phyloP scores from a whole-genome alignment of 306 rosid species.

The Malus sieversii region DNA sequence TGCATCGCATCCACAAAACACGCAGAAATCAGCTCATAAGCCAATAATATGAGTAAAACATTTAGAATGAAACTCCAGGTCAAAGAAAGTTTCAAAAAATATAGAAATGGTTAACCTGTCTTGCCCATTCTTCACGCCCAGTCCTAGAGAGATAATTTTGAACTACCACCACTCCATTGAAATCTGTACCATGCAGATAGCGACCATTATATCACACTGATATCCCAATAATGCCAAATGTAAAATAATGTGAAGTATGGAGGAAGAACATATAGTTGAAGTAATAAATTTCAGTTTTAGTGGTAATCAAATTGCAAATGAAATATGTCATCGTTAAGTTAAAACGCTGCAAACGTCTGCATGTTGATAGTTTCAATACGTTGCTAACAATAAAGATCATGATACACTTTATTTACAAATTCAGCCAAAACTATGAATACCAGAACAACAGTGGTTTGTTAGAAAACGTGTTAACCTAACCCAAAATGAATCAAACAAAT shows the following conservation, averaged over 20 bases:
- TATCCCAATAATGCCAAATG: not conserved
- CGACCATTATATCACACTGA: not conserved
- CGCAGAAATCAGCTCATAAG: not conserved
- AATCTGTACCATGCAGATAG: slow-evolving; percentile 56
- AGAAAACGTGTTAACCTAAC: not conserved
- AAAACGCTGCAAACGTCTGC: not conserved
- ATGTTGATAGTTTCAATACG: not conserved
- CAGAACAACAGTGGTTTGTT: not conserved
- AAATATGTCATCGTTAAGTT: not conserved
- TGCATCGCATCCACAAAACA: slow-evolving; percentile 11
- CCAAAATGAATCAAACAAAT: slow-evolving; percentile 7
- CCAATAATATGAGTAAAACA: not conserved
- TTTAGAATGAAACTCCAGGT: not conserved
- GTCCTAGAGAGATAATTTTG: slow-evolving; percentile 78
- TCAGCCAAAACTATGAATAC: not conserved
- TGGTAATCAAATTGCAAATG: not conserved
- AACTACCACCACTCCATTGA: slow-evolving; percentile 82
- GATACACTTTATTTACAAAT: not conserved
- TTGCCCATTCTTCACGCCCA: slow-evolving; percentile 81
- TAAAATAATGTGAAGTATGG: not conserved
- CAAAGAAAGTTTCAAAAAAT: not conserved
- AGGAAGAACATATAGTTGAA: not conserved
- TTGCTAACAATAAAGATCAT: not conserved
- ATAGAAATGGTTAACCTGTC: slow-evolving; percentile 42
- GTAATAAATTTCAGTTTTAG: not conserved